A percentile compares a stretch with the other conserved stretches of the same genome.
Conservation (phyloP, 192 early-diverging fungal species). For the Backusella psychrophila region DNA sequence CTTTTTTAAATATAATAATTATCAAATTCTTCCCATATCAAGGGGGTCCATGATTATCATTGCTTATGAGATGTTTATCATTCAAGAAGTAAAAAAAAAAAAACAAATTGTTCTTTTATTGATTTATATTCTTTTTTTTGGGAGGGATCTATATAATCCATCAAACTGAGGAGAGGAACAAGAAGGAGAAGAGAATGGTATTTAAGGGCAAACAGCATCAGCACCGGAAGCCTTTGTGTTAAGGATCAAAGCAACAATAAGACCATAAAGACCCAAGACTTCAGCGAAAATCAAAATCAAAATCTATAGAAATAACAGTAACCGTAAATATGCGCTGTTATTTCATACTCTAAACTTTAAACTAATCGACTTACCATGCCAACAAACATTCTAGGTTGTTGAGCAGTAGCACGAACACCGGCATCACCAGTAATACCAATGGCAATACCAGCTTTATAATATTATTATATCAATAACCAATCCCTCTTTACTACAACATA, state of each 20-base stretch:
- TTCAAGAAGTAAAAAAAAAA: not conserved
- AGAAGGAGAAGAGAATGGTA: not conserved
- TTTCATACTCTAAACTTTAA: not conserved
- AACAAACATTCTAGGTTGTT: slow-evolving; percentile 89
- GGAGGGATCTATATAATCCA: not conserved
- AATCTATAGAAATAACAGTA: slow-evolving; percentile 36
- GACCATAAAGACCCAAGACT: slow-evolving; percentile 95
- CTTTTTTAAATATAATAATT: not conserved
- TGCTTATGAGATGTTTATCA: not conserved
- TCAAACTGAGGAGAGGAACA: not conserved
- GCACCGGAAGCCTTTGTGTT: slow-evolving; percentile 81
- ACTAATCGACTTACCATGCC: slow-evolving; percentile 62
- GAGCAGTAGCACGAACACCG: slow-evolving; percentile 87
- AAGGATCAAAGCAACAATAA: slow-evolving; percentile 96
- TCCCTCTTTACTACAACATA: too few species aligned
- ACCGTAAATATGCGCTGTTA: slow-evolving; percentile 17
- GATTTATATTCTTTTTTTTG: not conserved
- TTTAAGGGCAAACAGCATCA: slow-evolving; percentile 8
- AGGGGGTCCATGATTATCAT: not conserved
- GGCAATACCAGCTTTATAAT: slow-evolving; percentile 79
- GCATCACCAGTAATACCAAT: slow-evolving; percentile 97
- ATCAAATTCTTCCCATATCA: not conserved
- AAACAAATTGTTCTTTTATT: not conserved
- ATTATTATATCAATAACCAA: not conserved
- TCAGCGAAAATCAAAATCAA: slow-evolving; percentile 99